A percentile compares a stretch with the other conserved stretches of the same genome.
These are phyloP conservation scores for Umbelopsis sp. DNA, from an alignment of 192 early-diverging fungal species.

Conservation along the genomic window DNA sequence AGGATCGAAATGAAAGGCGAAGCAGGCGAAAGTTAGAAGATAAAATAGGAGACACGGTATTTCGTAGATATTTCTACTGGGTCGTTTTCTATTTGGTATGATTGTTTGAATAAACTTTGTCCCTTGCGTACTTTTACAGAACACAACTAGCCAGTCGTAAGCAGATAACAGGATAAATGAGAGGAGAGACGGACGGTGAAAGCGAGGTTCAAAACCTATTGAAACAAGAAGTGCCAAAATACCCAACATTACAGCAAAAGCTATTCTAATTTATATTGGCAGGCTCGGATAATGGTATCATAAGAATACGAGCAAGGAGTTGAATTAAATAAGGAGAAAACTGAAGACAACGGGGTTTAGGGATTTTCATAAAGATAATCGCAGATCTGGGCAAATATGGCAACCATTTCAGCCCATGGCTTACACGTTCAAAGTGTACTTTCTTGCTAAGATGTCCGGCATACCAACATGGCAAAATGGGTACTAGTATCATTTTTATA, in stretches of 20 bases:
- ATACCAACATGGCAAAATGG: slow-evolving; percentile 15
- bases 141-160: too few species aligned
- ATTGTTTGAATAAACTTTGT: slow-evolving; percentile 3
- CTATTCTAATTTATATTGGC: not conserved
- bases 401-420: not conserved
- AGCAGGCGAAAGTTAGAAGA: not conserved
- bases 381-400: slow-evolving; percentile 6
- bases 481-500: not conserved
- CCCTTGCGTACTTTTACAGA: not conserved
- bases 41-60: slow-evolving; percentile 14
- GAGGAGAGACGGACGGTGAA: too few species aligned
- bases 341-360: slow-evolving; percentile 3
- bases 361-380: slow-evolving; percentile 3
- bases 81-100: slow-evolving; percentile 20
- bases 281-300: not conserved
- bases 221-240: not conserved
- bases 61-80: slow-evolving; percentile 5
- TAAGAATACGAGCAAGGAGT: slow-evolving; percentile 13
- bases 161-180: too few species aligned
- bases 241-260: not conserved
- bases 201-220: too few species aligned
- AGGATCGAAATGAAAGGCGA: not conserved
- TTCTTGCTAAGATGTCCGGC: not conserved
- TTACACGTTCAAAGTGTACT: slow-evolving; percentile 2
- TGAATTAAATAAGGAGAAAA: slow-evolving; percentile 16